Evolutionary conservation across 768 basidiomycete genomes (phyloP).

Genomic region (Macrolepiota albuminosa): DNA sequence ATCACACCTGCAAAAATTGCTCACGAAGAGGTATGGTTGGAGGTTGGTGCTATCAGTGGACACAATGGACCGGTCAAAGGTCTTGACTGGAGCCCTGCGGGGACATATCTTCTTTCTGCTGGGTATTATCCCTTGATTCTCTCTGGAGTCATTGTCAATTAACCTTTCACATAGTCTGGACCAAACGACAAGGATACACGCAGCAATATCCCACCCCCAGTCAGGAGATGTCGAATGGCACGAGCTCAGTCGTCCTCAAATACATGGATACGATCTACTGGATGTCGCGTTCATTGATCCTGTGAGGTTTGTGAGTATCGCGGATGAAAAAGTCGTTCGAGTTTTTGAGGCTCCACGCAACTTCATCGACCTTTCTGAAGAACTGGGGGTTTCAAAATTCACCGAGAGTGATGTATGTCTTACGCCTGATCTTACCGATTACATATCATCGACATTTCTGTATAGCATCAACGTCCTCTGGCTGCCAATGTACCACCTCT

Average conservation of each 20-base stretch:
- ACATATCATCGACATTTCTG: background rate
- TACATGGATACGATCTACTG: constrained; percentile 93
- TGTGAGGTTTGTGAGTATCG: constrained; percentile 81
- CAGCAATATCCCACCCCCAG: constrained; percentile 32
- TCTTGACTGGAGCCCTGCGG: constrained; percentile 81
- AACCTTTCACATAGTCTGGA: constrained; percentile 55
- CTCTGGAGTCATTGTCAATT: background rate
- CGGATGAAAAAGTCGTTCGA: constrained; percentile 94
- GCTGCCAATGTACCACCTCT: constrained; percentile 91
- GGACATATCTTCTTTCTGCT: constrained; percentile 81
- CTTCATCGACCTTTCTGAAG: constrained; percentile 65
- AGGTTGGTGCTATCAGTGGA: constrained; percentile 77
- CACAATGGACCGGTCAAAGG: constrained; percentile 79
- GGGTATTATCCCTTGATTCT: constrained; percentile 46
- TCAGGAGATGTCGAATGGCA: constrained; percentile 49
- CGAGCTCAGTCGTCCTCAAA: constrained; percentile 89
- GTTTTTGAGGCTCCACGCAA: constrained; percentile 87
- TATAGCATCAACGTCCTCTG: constrained; percentile 56
- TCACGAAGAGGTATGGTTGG: constrained; percentile 57
- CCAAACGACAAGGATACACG: constrained; percentile 90
- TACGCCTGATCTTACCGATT: background rate
- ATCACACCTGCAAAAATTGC: constrained; percentile 14
- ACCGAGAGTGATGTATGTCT: constrained; percentile 44
- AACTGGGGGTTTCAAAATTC: constrained; percentile 43
- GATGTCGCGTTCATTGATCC: constrained; percentile 72